Evolutionary conservation across 192 early-diverging fungal genomes (phyloP).

Genomic region (Podila clonocystis): DNA sequence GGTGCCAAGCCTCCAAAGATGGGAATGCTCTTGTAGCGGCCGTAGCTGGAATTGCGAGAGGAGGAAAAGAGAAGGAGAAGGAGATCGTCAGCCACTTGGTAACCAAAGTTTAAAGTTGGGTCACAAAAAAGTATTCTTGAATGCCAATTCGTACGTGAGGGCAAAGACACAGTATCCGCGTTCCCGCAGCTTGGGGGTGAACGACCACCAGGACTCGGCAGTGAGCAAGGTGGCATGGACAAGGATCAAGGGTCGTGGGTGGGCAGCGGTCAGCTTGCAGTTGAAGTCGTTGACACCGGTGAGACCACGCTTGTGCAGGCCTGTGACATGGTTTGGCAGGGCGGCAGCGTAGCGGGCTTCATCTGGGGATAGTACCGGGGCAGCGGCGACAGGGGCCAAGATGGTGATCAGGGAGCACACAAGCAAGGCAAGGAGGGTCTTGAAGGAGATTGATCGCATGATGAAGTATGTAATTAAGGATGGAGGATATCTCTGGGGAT

Average conservation of each 20-base stretch:
- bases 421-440: no score
- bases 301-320: constrained; percentile 22
- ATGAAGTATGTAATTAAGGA: no score
- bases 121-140: neutral
- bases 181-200: constrained; percentile 11
- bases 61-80: no score
- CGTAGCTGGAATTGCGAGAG: constrained; percentile 5
- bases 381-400: no score
- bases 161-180: constrained; percentile 46
- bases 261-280: constrained; percentile 30
- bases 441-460: no score
- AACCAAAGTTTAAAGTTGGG: no score
- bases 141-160: neutral
- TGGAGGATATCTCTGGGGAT: no score
- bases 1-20: constrained; percentile 22
- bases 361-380: no score
- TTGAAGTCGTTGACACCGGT: constrained; percentile 24
- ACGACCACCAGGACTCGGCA: constrained; percentile 28
- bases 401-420: no score
- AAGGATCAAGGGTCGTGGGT: constrained; percentile 30
- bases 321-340: neutral
- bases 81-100: no score
- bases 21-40: constrained; percentile 18
- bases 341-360: neutral
- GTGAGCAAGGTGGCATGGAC: constrained; percentile 38